Base-by-base conservation (phyloP, 768 basidiomycete species). In the Punctularia strigosozonata region DNA sequence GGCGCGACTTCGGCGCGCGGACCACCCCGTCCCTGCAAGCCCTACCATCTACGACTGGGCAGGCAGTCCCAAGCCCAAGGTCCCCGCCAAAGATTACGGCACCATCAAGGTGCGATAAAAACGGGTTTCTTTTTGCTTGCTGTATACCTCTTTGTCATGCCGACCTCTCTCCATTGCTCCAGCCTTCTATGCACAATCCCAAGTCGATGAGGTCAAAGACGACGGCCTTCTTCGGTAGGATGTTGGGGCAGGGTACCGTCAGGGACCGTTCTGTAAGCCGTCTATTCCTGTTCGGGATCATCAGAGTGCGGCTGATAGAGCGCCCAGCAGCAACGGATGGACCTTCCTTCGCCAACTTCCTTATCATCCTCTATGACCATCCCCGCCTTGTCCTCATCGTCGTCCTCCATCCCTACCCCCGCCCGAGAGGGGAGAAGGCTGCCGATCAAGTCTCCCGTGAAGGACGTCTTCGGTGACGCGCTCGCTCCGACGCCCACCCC, bases 201-300 rank as follows among this genome's bases (percentile, higher is more conserved):
- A 69, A 73, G 8, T 76, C 83, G 5, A 77, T 88, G 41, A 63
- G 82, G 45, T 70, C 75, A 25, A 88, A 84, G 55, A 84, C 83
- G n/a, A 81, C 72, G 49, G 81, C 81, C 33, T 77, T 89, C 53
- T 64, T 81, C 46, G 83, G 82, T 3, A 86, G 78, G 58, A 80
- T 89, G 77, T 59, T 80, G 26, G 82, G 83, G 3, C 71, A 78
- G 48, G 66, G 61, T 35, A 69, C 69, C 23, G 66, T 73, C 22
- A 68, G 81, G 36, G 81, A 85, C 54, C 73, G 80, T 58, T 77
- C 76, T 39, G 82, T 85, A 58, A 54, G 69, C 56, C 45, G 36
- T 31, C 25, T 44, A 18, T 6, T 42, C 20, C 39, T 40, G 26
- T 35, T 20, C 40, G 44, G 35, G 39, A 40, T 47, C 40, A 37